Conservation (phyloP, 108 stramenopile species). For the Fistulifera pelliculosa region DNA sequence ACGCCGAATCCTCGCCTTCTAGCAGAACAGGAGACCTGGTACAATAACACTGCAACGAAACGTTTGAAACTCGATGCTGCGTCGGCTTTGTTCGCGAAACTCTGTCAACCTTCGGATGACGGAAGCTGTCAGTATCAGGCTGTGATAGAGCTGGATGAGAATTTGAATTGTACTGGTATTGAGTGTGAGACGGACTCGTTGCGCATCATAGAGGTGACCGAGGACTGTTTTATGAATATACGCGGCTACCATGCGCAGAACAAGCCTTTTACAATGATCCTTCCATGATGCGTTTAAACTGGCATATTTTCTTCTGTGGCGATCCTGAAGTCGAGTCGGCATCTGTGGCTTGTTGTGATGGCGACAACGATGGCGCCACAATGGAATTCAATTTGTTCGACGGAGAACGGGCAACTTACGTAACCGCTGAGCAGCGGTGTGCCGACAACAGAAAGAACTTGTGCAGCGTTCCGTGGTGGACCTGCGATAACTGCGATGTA, state of each 20-base stretch:
- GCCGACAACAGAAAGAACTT: no score
- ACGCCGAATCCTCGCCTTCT: slow-evolving; percentile 15
- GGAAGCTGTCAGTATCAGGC: slow-evolving; percentile 23
- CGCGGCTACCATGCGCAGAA: slow-evolving; percentile 45
- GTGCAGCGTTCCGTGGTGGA: no score
- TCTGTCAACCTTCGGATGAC: slow-evolving; percentile 18
- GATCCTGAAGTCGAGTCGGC: slow-evolving; percentile 2
- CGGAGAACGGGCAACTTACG: neutral
- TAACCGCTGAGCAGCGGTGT: neutral
- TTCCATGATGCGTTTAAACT: slow-evolving; percentile 20
- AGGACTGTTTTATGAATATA: slow-evolving; percentile 51
- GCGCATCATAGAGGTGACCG: slow-evolving; percentile 39
- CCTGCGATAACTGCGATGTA: neutral
- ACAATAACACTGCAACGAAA: neutral
- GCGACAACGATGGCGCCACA: neutral
- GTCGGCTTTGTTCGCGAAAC: neutral
- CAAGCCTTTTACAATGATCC: slow-evolving; percentile 45
- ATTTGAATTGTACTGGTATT: slow-evolving; percentile 27
- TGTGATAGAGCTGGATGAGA: slow-evolving; percentile 26
- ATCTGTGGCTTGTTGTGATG: neutral
- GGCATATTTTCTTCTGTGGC: neutral
- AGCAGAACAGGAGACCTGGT: slow-evolving; percentile 10
- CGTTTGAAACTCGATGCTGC: neutral
- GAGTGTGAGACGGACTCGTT: slow-evolving; percentile 48
- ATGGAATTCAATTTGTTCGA: neutral